These are phyloP conservation scores for Sugiyamaella paludigena DNA, from an alignment of 1,139 yeast genomes.

Conservation along the genomic window DNA sequence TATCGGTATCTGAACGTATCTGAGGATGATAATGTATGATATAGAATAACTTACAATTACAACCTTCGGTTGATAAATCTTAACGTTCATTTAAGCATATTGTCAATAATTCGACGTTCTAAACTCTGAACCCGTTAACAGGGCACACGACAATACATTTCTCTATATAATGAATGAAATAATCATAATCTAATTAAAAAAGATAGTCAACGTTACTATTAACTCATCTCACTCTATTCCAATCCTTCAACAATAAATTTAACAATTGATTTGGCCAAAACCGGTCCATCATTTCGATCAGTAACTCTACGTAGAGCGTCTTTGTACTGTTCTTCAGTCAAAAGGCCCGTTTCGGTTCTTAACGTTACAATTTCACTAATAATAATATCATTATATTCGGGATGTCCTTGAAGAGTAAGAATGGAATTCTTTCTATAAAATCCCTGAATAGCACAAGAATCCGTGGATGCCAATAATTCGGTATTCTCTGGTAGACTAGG, in stretches of 20 bases:
- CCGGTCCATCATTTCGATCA: slow-evolving; percentile 33
- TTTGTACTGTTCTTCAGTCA: slow-evolving; percentile 25
- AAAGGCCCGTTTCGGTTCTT: slow-evolving; percentile 24
- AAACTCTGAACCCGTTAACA: too few relatives aligned
- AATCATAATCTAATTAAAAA: too few relatives aligned
- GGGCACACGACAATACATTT: too few relatives aligned
- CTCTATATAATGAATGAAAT: too few relatives aligned
- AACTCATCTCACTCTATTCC: slow-evolving; percentile 5
- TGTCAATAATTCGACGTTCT: too few relatives aligned
- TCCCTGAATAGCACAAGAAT: slow-evolving; percentile 62
- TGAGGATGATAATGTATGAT: too few relatives aligned
- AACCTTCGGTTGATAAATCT: too few relatives aligned
- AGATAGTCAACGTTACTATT: too few relatives aligned
- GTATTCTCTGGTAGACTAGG: slow-evolving; percentile 45
- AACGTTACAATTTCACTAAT: slow-evolving; percentile 30
- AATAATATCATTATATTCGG: slow-evolving; percentile 60
- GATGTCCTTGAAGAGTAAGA: slow-evolving; percentile 85
- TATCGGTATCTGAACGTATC: too few relatives aligned
- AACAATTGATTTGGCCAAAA: slow-evolving; percentile 34
- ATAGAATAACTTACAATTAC: too few relatives aligned
- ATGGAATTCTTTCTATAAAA: slow-evolving; percentile 48
- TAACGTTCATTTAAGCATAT: too few relatives aligned
- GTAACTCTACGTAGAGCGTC: slow-evolving; percentile 26
- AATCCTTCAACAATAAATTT: slow-evolving; percentile 29
- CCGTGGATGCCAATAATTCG: slow-evolving; percentile 44